These are phyloP conservation scores for Ogataea kodamae DNA, from an alignment of 805 yeast species.

Conservation along the genomic window DNA sequence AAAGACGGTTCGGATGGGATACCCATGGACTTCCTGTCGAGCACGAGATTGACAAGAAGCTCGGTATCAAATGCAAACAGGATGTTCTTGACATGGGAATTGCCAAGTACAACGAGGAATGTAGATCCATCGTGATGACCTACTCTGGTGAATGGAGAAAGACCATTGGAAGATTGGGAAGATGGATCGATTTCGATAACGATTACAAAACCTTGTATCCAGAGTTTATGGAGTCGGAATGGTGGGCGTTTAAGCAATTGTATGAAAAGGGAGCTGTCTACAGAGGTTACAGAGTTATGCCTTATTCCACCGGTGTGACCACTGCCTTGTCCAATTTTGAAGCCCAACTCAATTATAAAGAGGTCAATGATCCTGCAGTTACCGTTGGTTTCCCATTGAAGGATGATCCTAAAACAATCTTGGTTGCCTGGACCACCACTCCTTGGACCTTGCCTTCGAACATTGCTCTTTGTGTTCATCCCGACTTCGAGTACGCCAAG, in stretches of 20 bases:
- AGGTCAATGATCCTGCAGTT: slow-evolving; percentile 94
- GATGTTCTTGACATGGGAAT: slow-evolving; percentile 95
- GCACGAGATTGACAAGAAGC: slow-evolving; percentile 96
- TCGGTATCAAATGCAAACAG: slow-evolving; percentile 87
- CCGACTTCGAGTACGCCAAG: slow-evolving; percentile 86
- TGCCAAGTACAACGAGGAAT: slow-evolving; percentile 88
- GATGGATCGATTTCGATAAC: slow-evolving; percentile 99
- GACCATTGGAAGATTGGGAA: slow-evolving; percentile 90
- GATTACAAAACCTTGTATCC: slow-evolving; percentile 97
- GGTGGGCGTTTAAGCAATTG: slow-evolving; percentile 97
- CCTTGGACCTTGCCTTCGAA: slow-evolving; percentile 99
- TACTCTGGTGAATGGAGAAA: slow-evolving; percentile 93
- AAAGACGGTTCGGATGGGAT: slow-evolving; percentile 99
- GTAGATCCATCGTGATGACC: slow-evolving; percentile 96
- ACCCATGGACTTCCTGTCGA: slow-evolving; percentile 99
- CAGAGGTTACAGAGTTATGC: slow-evolving; percentile 97
- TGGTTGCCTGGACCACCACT: slow-evolving; percentile 99
- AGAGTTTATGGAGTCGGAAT: slow-evolving; percentile 93
- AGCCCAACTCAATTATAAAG: slow-evolving; percentile 98
- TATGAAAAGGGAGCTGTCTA: slow-evolving; percentile 85
- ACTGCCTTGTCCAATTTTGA: slow-evolving; percentile 97
- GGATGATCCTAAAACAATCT: slow-evolving; percentile 74
- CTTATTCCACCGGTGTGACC: slow-evolving; percentile 95
- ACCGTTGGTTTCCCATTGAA: slow-evolving; percentile 82
- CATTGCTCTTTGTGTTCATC: slow-evolving; percentile 87